Evolutionary conservation across 257 asterid species (phyloP), one percentile per base, ranked within the genome.

Genomic region (Haberlea rhodopensis): DNA sequence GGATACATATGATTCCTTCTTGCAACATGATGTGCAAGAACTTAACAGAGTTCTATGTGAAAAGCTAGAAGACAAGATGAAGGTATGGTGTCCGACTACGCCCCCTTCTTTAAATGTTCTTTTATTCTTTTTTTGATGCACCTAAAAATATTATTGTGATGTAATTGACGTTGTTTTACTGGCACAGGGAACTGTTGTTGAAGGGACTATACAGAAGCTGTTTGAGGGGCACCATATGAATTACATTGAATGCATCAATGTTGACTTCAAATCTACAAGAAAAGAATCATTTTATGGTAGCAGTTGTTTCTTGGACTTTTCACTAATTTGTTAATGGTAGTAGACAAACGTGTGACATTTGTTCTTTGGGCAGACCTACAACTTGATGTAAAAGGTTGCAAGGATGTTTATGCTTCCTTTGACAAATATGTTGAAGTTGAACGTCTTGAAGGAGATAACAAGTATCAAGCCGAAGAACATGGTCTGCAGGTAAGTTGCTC

Each of bases 1-100:
- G 95, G 95, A 89, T 70, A 89, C 97, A 1, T 85, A 85, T 46
- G 97, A 87, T 81, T 87, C 95, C 63, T 89, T 87, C 72, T 74
- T 89, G 94, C 94, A 87, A 76, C 95, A 89, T 77, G 96, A 89
- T 59, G 95, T 87, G 71, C 97, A 89, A 80, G 97, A 89, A 83
- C 85, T 89, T n/a, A 89, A 89, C 74, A 70, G 95, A 70, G 94
- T 83, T 71, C 71, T 89, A 72, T 85, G 87, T 80, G 95, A 89
- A 73, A 89, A 89, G 76, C 89, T 89, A 69, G 97, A 89, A 80
- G 97, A 87, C 78, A 89, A 87, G 82, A 87, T 89, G 97, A 89
- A 89, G 97, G 97, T 85, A 69, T 63, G 4, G 53, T 51, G 7
- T 58, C 48, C 32, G 73, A 72, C 55, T 24, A 25, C 34, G 25